Conservation (phyloP, 2,329 filamentous ascomycete species). For the Neonectria magnoliae region DNA sequence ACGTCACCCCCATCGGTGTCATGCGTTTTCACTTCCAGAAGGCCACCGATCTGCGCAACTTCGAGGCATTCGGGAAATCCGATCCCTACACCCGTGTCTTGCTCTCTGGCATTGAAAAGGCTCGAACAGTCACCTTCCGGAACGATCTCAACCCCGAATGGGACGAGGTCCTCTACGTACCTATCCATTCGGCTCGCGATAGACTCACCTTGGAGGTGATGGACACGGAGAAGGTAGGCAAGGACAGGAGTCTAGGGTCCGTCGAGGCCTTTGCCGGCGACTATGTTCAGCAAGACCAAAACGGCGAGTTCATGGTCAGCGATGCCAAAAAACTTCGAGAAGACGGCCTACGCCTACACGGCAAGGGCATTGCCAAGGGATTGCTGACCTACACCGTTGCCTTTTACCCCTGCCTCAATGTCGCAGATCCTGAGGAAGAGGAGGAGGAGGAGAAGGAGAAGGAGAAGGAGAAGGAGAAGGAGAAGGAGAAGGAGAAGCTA, state of each 20-base stretch:
- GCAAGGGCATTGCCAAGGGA: slow-evolving; percentile 80
- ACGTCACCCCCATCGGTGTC: slow-evolving; percentile 92
- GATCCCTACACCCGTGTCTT: slow-evolving; percentile 93
- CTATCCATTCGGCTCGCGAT: slow-evolving; percentile 85
- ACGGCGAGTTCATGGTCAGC: slow-evolving; percentile 82
- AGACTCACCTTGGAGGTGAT: slow-evolving; percentile 91
- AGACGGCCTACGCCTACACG: slow-evolving; percentile 77
- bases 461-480: slow-evolving; percentile 50
- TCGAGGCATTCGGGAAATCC: slow-evolving; percentile 96
- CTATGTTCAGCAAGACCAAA: slow-evolving; percentile 80
- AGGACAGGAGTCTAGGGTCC: slow-evolving; percentile 86
- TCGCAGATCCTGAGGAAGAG: slow-evolving; percentile 90
- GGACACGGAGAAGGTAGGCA: slow-evolving; percentile 93
- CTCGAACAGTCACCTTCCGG: slow-evolving; percentile 91
- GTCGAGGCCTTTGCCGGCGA: slow-evolving; percentile 81
- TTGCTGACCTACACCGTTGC: slow-evolving; percentile 82
- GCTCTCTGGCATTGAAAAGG: slow-evolving; percentile 90
- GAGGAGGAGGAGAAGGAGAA: slow-evolving; percentile 63
- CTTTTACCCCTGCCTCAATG: slow-evolving; percentile 90
- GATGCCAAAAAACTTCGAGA: slow-evolving; percentile 77
- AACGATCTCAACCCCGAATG: slow-evolving; percentile 96
- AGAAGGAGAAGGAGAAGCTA: slow-evolving; percentile 49
- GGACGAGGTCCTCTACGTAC: slow-evolving; percentile 95
- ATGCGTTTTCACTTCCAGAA: slow-evolving; percentile 93
- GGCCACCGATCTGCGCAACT: slow-evolving; percentile 84